Percentiles rank a stretch among this genome's conserved stretches.
phyloP scores from a whole-genome alignment of 2,329 filamentous ascomycete species.

The Ophiostoma piceae region DNA sequence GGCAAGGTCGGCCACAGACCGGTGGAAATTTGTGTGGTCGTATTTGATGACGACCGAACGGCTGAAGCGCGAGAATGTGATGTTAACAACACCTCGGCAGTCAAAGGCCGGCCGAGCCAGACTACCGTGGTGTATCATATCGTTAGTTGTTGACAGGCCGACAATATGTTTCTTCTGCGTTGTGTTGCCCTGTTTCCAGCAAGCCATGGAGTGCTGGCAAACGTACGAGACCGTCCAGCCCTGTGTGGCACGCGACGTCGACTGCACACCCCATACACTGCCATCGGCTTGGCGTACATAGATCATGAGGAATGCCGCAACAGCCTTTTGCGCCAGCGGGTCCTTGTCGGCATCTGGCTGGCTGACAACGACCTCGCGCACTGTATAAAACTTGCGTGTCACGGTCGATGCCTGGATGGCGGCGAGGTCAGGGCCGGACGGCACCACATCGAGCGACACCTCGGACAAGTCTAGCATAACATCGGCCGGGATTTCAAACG shows the following conservation, averaged over 20 bases:
- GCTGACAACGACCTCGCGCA: constrained; percentile 22
- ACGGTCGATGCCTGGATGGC: not conserved
- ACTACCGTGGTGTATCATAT: constrained; percentile 42
- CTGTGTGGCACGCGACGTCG: constrained; percentile 41
- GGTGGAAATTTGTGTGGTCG: constrained; percentile 53
- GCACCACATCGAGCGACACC: not conserved
- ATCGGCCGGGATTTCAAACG: constrained; percentile 44
- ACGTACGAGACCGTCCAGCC: constrained; percentile 52
- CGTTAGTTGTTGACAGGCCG: constrained; percentile 46
- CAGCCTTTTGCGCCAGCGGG: constrained; percentile 44
- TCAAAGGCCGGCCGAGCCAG: constrained; percentile 54
- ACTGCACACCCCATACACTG: constrained; percentile 45
- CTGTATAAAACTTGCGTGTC: constrained; percentile 18
- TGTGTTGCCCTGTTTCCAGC: constrained; percentile 47
- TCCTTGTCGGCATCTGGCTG: constrained; percentile 30
- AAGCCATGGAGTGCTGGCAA: constrained; percentile 49
- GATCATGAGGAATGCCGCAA: constrained; percentile 46
- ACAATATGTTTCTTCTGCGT: constrained; percentile 39
- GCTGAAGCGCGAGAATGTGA: constrained; percentile 46
- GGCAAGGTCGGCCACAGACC: constrained; percentile 48
- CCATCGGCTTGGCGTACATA: constrained; percentile 43
- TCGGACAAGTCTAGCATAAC: constrained; percentile 37
- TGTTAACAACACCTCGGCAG: constrained; percentile 48
- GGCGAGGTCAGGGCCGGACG: constrained; percentile 22
- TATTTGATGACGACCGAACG: constrained; percentile 50